Conservation (phyloP, 208 protist genomes). For the Zelonia costaricensis region DNA sequence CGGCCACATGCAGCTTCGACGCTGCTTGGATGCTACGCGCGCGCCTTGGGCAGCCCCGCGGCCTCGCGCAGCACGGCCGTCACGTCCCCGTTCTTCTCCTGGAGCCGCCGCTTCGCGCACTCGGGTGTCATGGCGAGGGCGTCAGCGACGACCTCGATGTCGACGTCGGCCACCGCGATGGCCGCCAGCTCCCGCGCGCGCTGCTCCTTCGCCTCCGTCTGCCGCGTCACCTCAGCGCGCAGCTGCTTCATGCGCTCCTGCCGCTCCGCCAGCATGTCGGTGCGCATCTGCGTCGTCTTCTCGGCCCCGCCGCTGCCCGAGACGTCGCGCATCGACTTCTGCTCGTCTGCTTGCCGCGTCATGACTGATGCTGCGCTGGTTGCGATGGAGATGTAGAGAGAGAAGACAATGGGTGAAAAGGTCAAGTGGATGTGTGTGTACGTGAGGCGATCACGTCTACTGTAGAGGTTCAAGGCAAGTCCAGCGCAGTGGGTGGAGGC, state of each 20-base stretch:
- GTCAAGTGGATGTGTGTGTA: background rate
- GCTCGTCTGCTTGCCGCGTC: slow-evolving; percentile 71
- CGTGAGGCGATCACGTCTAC: too few species aligned
- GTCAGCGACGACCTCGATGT: slow-evolving; percentile 49
- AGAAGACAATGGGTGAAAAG: background rate
- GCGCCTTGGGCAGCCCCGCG: slow-evolving; percentile 62
- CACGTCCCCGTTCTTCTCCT: slow-evolving; percentile 65
- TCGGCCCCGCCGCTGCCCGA: slow-evolving; percentile 47
- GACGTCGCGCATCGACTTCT: slow-evolving; percentile 79
- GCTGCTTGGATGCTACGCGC: too few species aligned
- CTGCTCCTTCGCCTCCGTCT: slow-evolving; percentile 61
- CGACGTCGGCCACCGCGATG: slow-evolving; percentile 41
- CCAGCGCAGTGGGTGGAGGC: too few species aligned
- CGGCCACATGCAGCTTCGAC: too few species aligned
- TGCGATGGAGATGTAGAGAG: background rate
- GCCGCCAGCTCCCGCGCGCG: slow-evolving; percentile 46
- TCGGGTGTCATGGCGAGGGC: slow-evolving; percentile 38
- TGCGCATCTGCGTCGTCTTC: slow-evolving; percentile 70
- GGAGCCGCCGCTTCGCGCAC: slow-evolving; percentile 45
- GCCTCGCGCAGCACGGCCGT: slow-evolving; percentile 61
- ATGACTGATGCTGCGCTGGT: slow-evolving; percentile 20
- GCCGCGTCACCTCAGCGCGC: slow-evolving; percentile 54
- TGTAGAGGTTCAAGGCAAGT: too few species aligned
- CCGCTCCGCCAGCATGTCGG: slow-evolving; percentile 69
- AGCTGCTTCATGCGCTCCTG: slow-evolving; percentile 74